Evolutionary conservation across 345 rosid species (phyloP), one percentile per base, ranked within the genome.

Genomic region (Heritiera fomes): DNA sequence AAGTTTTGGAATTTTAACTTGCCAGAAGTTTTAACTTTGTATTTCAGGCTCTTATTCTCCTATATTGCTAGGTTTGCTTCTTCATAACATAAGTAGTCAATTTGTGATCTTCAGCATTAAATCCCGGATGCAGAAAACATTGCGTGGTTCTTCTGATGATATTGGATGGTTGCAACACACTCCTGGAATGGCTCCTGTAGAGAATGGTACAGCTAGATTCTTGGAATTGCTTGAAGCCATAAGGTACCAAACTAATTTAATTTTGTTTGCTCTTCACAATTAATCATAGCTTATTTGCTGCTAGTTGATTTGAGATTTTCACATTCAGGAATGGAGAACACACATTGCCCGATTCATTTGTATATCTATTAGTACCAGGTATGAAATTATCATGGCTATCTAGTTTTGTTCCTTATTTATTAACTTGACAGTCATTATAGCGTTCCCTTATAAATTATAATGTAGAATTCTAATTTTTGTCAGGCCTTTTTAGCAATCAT

Each of bases 401-500:
- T 47, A 43, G 3, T 47, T 66, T 71, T 32, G 28, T 58, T 52
- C 23, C 64, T 53, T 28, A 20, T 41, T 73, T 32, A 56, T 65
- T 62, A 9, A 28, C 43, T 76, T 13, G 32, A 23, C 9, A 20
- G 41, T 73, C 52, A 50, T 23, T 41, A 43, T n/a, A 11, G 73
- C 78, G 30, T 79, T 20, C 20, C 53, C 15, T 50, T 55, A 30
- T 0, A 34, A 34, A 28, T 40, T 30, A 6, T 77, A 20, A 75
- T 43, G 15, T 69, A 56, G 43, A 76, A 41, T 43, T 61, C 61
- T 43, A 12, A 52, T 63, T 50, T 71, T 76, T 81, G 12, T 45
- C 90, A 91, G 93, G 93, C 66, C 93, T 90, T 76, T 90, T 91
- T 56, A 91, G 96, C 86, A 90, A 90, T 75, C 92, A 87, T 73